Percentiles rank a stretch among this genome's conserved stretches.
Evolutionary conservation across 2,329 filamentous ascomycete genomes (phyloP).

Genomic region (Rhytidhysteron rufulum): DNA sequence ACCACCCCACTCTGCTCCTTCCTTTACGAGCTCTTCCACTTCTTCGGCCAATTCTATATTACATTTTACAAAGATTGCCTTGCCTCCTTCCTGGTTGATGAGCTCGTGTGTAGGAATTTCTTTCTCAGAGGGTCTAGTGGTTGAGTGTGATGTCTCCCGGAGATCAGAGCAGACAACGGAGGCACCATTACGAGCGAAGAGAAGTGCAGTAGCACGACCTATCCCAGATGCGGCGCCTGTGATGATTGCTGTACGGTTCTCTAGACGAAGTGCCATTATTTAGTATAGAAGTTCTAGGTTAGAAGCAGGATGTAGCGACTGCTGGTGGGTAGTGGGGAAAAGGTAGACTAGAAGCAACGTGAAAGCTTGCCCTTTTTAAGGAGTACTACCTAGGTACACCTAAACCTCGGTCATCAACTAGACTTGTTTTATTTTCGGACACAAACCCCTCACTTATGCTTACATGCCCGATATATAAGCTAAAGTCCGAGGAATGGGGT

Average conservation of each 20-base stretch:
- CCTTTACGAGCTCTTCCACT: conserved; percentile 40
- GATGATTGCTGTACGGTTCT: conserved; percentile 28
- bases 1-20: conserved; percentile 40
- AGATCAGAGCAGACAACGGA: conserved; percentile 30
- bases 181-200: conserved; percentile 29
- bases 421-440: too few relatives aligned
- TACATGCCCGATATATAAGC: too few relatives aligned
- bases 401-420: too few relatives aligned
- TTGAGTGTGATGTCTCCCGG: conserved; percentile 13
- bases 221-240: conserved; percentile 33
- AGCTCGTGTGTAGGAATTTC: conserved; percentile 29
- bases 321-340: too few relatives aligned
- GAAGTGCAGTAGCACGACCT: conserved; percentile 30
- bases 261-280: conserved; percentile 13
- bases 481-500: too few relatives aligned
- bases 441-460: too few relatives aligned
- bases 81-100: conserved; percentile 23
- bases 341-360: too few relatives aligned
- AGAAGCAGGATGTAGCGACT: too few relatives aligned
- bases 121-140: conserved; percentile 10
- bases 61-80: conserved; percentile 33
- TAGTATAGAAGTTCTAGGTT: too few relatives aligned
- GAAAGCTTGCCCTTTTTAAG: too few relatives aligned
- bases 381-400: too few relatives aligned
- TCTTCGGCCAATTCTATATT: conserved; percentile 43